Conservation (phyloP, 306 rosid species). For the Medicago lupulina region DNA sequence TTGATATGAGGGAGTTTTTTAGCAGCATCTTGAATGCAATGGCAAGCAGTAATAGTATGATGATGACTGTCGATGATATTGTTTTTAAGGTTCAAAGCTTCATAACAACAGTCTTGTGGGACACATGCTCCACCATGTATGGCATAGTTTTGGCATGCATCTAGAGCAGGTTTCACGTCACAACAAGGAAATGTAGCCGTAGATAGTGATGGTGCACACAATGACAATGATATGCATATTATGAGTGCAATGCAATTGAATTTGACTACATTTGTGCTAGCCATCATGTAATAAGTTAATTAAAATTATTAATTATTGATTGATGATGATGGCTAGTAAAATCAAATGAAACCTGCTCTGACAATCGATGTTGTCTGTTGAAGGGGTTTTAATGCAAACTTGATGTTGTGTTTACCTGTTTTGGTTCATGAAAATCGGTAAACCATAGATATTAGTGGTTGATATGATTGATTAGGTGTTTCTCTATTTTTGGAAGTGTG, state of each 20-base stretch:
- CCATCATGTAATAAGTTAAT: conserved; percentile 6
- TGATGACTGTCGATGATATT: not conserved
- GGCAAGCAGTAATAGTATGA: conserved; percentile 42
- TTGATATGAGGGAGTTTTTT: not conserved
- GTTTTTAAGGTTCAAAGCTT: not conserved
- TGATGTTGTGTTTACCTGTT: not conserved
- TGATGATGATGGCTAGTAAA: conserved; percentile 1
- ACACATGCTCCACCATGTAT: not conserved
- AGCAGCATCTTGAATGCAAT: conserved; percentile 46
- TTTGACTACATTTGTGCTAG: conserved; percentile 18
- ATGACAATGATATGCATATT: conserved; percentile 26
- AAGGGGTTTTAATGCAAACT: not conserved
- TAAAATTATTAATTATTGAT: not conserved
- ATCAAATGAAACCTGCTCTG: too few relatives aligned
- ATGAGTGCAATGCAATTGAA: not conserved
- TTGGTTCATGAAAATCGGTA: not conserved
- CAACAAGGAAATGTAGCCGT: conserved; percentile 41
- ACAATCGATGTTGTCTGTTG: too few relatives aligned
- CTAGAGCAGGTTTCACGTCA: not conserved
- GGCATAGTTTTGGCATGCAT: conserved; percentile 33
- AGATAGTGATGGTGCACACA: not conserved
- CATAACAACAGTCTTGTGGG: conserved; percentile 41
- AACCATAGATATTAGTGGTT: not conserved
- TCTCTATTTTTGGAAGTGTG: not conserved
- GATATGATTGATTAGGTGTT: not conserved